These are phyloP conservation scores for Rhodofomes roseus DNA, from an alignment of 1,284 basidiomycete species.

Conservation along the genomic window DNA sequence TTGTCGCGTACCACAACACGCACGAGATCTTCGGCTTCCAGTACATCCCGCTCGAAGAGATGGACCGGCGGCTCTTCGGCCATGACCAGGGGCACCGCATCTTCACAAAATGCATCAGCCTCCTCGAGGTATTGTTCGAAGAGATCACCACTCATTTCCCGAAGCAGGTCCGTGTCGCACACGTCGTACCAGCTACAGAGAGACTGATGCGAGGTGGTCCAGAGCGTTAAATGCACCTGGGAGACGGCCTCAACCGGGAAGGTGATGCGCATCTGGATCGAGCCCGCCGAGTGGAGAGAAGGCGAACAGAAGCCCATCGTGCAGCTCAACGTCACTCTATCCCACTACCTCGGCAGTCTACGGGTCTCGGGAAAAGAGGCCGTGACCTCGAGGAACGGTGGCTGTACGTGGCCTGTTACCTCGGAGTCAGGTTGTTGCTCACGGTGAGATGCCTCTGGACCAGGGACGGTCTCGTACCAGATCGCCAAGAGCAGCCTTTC, in stretches of 20 bases:
- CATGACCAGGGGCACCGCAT: constrained; percentile 61
- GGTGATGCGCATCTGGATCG: constrained; percentile 60
- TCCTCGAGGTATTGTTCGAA: constrained; percentile 72
- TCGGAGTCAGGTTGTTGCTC: not conserved
- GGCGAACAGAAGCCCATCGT: constrained; percentile 36
- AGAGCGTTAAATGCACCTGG: constrained; percentile 55
- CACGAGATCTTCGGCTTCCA: constrained; percentile 91
- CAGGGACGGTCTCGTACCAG: constrained; percentile 7
- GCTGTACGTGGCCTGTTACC: not conserved
- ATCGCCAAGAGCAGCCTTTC: constrained; percentile 2
- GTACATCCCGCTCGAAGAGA: constrained; percentile 85
- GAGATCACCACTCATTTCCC: constrained; percentile 67
- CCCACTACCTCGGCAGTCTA: constrained; percentile 17
- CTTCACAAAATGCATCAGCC: constrained; percentile 72
- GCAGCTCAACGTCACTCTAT: constrained; percentile 37
- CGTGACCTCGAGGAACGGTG: not conserved
- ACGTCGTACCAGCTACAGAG: not conserved
- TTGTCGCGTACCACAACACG: constrained; percentile 95
- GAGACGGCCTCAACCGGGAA: constrained; percentile 44
- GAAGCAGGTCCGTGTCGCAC: constrained; percentile 42
- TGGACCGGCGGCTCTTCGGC: constrained; percentile 84
- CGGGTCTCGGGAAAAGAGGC: not conserved
- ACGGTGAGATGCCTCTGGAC: not conserved
- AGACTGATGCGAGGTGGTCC: not conserved
- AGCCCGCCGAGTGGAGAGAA: constrained; percentile 49